A percentile compares a stretch with the other conserved stretches of the same genome.
These are phyloP conservation scores for Ascochyta viciae-villosae DNA, from an alignment of 2,329 filamentous ascomycete genomes.

Conservation along the genomic window DNA sequence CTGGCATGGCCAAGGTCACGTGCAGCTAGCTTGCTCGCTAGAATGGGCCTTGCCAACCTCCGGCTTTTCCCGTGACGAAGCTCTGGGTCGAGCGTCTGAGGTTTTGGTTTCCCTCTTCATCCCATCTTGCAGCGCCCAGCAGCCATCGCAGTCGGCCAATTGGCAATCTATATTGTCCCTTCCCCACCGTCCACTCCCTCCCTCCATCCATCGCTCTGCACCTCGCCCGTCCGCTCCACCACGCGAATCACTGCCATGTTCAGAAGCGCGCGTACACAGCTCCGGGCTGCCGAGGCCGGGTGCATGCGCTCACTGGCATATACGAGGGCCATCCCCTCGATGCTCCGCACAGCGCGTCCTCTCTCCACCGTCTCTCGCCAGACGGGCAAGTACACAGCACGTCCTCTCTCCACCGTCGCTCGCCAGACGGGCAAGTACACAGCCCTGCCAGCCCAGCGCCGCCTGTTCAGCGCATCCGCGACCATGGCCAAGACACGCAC, in stretches of 20 bases:
- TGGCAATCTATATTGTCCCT: constrained; percentile 7
- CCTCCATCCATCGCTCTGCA: neutral
- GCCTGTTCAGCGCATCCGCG: constrained; percentile 43
- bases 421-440: constrained; percentile 27
- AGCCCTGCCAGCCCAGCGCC: constrained; percentile 31
- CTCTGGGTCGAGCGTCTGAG: constrained; percentile 11
- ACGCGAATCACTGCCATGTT: constrained; percentile 39
- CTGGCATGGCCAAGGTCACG: neutral
- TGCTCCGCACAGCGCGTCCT: constrained; percentile 31
- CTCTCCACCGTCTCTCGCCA: constrained; percentile 38
- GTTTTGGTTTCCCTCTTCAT: constrained; percentile 9
- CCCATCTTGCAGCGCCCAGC: constrained; percentile 5
- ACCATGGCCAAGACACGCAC: constrained; percentile 67
- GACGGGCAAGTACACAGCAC: constrained; percentile 24
- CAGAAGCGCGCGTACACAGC: constrained; percentile 40
- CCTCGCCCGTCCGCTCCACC: neutral
- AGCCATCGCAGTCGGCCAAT: constrained; percentile 15
- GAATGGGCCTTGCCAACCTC: neutral
- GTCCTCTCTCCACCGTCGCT: constrained; percentile 21
- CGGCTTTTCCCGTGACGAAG: constrained; percentile 12
- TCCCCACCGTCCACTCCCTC: constrained; percentile 1
- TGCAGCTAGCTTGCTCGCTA: neutral
- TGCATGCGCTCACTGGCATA: constrained; percentile 45
- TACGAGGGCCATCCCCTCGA: constrained; percentile 44
- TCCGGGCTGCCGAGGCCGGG: constrained; percentile 46